These are phyloP conservation scores for Plasmodium cynomolgi DNA, from an alignment of 169 alveolate species.

Conservation along the genomic window DNA sequence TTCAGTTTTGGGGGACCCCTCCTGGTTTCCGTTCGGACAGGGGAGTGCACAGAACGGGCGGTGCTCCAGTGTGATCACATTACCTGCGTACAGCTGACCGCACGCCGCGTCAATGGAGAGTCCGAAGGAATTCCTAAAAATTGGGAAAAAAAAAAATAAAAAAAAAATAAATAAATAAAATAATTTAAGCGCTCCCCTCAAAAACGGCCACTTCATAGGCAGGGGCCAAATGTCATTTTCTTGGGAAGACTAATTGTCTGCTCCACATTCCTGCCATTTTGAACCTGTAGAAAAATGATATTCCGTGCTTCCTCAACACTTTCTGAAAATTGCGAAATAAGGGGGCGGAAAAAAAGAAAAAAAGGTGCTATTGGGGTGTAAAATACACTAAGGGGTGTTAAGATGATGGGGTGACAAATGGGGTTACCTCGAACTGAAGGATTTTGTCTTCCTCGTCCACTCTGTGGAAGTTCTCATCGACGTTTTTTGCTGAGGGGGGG, in stretches of 20 bases:
- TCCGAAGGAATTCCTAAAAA: constrained; percentile 85
- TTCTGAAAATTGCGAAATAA: constrained; percentile 10
- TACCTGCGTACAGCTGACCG: constrained; percentile 88
- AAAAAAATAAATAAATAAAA: background rate
- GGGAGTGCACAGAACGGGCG: background rate
- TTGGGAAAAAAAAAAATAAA: background rate
- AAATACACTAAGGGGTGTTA: background rate
- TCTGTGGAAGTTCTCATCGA: constrained; percentile 50
- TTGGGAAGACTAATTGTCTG: background rate
- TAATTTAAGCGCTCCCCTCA: background rate
- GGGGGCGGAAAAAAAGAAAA: background rate
- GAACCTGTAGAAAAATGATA: constrained; percentile 71
- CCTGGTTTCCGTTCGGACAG: background rate
- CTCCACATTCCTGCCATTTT: background rate
- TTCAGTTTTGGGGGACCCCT: background rate
- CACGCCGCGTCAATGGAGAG: constrained; percentile 89
- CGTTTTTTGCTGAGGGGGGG: constrained; percentile 39
- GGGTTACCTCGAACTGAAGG: constrained; percentile 50
- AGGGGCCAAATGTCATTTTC: background rate
- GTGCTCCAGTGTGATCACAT: background rate
- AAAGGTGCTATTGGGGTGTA: background rate
- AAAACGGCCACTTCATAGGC: background rate
- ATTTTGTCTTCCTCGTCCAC: constrained; percentile 50
- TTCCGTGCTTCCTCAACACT: constrained; percentile 50
- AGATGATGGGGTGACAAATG: background rate